Conservation (phyloP, 805 yeast species). For the Starmerella roubikii region DNA sequence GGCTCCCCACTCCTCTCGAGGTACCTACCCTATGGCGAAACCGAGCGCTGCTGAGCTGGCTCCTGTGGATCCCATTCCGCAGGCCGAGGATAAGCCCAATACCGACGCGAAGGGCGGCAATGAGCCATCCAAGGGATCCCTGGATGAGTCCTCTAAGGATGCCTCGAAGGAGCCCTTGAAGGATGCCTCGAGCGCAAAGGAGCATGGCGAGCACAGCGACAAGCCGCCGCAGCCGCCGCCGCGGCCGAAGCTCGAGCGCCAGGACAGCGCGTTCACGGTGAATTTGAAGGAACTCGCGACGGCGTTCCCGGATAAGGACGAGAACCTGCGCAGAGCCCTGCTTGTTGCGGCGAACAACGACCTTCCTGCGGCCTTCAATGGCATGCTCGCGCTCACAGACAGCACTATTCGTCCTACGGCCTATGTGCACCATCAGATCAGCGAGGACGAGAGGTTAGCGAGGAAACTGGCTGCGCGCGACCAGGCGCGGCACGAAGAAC, state of each 20-base stretch:
- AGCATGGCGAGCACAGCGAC: too few species aligned
- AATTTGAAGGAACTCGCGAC: constrained; percentile 52
- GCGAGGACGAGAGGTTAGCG: constrained; percentile 73
- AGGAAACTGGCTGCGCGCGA: constrained; percentile 44
- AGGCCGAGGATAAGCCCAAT: not conserved
- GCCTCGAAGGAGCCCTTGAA: not conserved
- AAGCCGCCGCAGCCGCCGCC: constrained; percentile 9
- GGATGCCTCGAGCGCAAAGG: not conserved
- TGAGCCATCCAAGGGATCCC: too few species aligned
- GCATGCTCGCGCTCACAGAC: constrained; percentile 65
- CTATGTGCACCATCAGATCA: constrained; percentile 33
- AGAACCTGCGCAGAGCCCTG: constrained; percentile 56
- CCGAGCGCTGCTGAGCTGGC: not conserved
- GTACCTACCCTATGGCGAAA: too few species aligned
- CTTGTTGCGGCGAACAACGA: constrained; percentile 75
- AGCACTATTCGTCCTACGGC: constrained; percentile 26
- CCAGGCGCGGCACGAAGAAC: constrained; percentile 1
- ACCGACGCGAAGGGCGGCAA: not conserved
- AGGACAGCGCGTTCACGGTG: constrained; percentile 37
- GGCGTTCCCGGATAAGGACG: constrained; percentile 75
- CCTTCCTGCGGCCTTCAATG: constrained; percentile 78
- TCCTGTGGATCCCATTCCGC: not conserved
- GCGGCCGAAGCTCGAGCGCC: constrained; percentile 28
- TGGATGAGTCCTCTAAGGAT: not conserved
- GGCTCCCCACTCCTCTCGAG: too few species aligned